Percentiles rank a stretch among this genome's conserved stretches.
Conservation (phyloP, 345 rosid genomes). For the Isatis tinctoria region DNA sequence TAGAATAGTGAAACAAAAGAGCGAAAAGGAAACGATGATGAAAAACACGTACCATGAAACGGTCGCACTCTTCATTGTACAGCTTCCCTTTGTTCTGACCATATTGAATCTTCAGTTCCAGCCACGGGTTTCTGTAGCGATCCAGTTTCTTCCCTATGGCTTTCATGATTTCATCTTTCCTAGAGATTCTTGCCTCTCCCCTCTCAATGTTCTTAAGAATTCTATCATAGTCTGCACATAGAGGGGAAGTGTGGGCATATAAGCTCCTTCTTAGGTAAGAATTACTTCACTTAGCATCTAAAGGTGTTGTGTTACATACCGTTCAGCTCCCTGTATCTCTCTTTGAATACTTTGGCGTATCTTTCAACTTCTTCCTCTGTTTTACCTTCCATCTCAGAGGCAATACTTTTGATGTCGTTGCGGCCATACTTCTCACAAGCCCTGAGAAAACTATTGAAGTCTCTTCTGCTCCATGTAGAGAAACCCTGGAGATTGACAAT, state of each 20-base stretch:
- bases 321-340: conserved; percentile 86
- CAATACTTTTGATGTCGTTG: conserved; percentile 77
- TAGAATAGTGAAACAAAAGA: not conserved
- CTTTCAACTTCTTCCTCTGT: conserved; percentile 92
- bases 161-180: conserved; percentile 98
- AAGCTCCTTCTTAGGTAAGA: not conserved
- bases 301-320: conserved; percentile 37
- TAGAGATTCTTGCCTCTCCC: conserved; percentile 96
- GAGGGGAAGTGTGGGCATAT: not conserved
- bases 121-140: conserved; percentile 99
- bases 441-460: conserved; percentile 84
- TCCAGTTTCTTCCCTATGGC: conserved; percentile 98
- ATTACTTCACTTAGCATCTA: not conserved
- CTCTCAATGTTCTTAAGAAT: conserved; percentile 95
- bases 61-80: conserved; percentile 96
- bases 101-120: conserved; percentile 93
- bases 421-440: conserved; percentile 99
- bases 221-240: conserved; percentile 78
- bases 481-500: conserved; percentile 56
- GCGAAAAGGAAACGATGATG: not conserved
- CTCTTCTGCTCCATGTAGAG: conserved; percentile 99
- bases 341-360: conserved; percentile 85
- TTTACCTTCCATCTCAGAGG: conserved; percentile 96
- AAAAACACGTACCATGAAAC: conserved; percentile 63
- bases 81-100: conserved; percentile 97